Base-by-base conservation (phyloP, 148 eudicot genomes). In the Persicaria maculosa region DNA sequence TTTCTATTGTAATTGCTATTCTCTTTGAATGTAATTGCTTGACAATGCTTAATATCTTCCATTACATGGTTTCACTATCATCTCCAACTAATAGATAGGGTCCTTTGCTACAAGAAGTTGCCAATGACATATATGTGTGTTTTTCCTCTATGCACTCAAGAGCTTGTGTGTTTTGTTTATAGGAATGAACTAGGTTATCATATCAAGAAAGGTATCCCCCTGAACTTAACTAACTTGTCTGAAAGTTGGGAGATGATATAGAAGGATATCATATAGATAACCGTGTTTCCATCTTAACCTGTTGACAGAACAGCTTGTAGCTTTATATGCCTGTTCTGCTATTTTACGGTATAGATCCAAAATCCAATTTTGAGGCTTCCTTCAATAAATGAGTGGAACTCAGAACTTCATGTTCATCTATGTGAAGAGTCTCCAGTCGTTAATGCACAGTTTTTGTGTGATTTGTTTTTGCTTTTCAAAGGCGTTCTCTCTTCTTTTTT, bases 71-170 rank as follows among this genome's bases (percentile, higher is more conserved):
- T 61, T 25, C 15, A 55, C 22, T 55, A 25, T 55, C 61, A 55
- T 55, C n/a, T 16, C 16, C 43, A 9, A 59, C 59, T 54, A 12
- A 9, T 22, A 25, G 15, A 53, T 14, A 14, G 58, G 58, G 15
- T 14, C 17, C n/a, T 53, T 53, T 53, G 19, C 16, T 53, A 20
- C 22, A 20, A 15, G 20, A 53, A 15, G 19, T 53, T 17, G 17
- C 16, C 15, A 53, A 53, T 16, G 20, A 3, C 67, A 61, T 61
- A 6, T 61, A 61, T 61, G 40, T 31, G 43, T 22, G 44, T 25
- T 61, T 61, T 22, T 61, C 67, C 22, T 61, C 67, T 61, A 61
- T 10, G 11, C 67, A 31, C 15, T 61, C 67, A 61, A 20, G 67
- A 9, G 43, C 43, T 8, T 61, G 67, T 61, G 44, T 61, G 22